Percentiles rank a stretch among this genome's conserved stretches.
Conservation (phyloP, 2,329 filamentous ascomycete species). For the Xylaria sp. region DNA sequence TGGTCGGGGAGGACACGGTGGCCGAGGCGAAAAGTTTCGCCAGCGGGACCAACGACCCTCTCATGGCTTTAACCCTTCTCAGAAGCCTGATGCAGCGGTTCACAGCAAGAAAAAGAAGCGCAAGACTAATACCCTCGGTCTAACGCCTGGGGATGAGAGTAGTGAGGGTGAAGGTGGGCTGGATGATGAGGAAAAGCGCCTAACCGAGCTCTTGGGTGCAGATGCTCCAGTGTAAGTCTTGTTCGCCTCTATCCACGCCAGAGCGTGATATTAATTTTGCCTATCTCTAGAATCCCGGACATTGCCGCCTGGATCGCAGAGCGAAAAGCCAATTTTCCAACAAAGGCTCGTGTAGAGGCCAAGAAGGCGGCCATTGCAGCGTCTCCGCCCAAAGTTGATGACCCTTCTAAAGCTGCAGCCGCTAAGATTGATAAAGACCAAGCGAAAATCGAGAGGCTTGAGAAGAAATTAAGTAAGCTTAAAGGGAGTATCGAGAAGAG, state of each 20-base stretch:
- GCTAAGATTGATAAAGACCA: conserved; percentile 60
- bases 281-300: conserved; percentile 67
- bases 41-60: conserved; percentile 50
- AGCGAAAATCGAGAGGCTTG: conserved; percentile 66
- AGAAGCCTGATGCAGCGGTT: conserved; percentile 64
- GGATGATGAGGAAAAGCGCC: conserved; percentile 74
- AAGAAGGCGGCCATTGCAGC: conserved; percentile 65
- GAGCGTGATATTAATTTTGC: conserved; percentile 30
- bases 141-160: conserved; percentile 71
- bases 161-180: conserved; percentile 73
- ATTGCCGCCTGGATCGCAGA: conserved; percentile 84
- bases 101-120: conserved; percentile 74
- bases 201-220: conserved; percentile 65
- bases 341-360: conserved; percentile 73
- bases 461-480: conserved; percentile 74
- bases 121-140: conserved; percentile 76
- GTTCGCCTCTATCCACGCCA: conserved; percentile 13
- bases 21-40: conserved; percentile 56
- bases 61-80: conserved; percentile 54
- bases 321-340: conserved; percentile 83
- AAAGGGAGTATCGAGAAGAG: conserved; percentile 74
- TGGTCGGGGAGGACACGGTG: conserved; percentile 55
- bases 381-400: conserved; percentile 67
- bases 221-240: conserved; percentile 66
- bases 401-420: conserved; percentile 58